These are phyloP conservation scores for Phytophthora colocasiae DNA, from an alignment of 352 stramenopile species.

Conservation along the genomic window DNA sequence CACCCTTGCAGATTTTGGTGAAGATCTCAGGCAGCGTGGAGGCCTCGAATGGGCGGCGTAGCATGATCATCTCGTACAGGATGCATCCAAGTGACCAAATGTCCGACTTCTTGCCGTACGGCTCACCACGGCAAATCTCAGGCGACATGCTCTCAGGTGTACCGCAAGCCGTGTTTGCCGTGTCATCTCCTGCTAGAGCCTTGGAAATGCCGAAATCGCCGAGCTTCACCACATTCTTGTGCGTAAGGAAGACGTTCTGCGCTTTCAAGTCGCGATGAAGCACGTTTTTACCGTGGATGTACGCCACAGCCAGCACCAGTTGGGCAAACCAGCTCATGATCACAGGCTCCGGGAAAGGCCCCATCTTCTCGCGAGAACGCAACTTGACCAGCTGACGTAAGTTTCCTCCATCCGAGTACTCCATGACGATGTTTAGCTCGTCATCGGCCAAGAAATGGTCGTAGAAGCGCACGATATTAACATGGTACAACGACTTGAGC, in stretches of 20 bases:
- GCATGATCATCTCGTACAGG: slow-evolving; percentile 92
- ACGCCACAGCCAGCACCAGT: slow-evolving; percentile 82
- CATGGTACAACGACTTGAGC: slow-evolving; percentile 90
- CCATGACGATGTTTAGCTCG: slow-evolving; percentile 92
- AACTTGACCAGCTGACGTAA: slow-evolving; percentile 86
- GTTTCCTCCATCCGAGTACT: slow-evolving; percentile 87
- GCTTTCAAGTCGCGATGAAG: slow-evolving; percentile 90
- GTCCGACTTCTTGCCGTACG: slow-evolving; percentile 91
- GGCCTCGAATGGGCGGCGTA: slow-evolving; percentile 85
- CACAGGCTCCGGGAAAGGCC: slow-evolving; percentile 81
- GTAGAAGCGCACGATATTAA: slow-evolving; percentile 92
- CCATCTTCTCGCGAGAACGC: slow-evolving; percentile 79
- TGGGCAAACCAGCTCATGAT: slow-evolving; percentile 92
- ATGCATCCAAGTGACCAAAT: slow-evolving; percentile 92
- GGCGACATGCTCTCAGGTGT: slow-evolving; percentile 91
- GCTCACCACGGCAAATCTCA: slow-evolving; percentile 88
- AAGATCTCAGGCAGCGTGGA: slow-evolving; percentile 87
- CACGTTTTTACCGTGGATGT: slow-evolving; percentile 92
- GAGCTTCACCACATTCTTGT: slow-evolving; percentile 89
- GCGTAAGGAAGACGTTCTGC: slow-evolving; percentile 89
- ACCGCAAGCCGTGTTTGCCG: slow-evolving; percentile 82
- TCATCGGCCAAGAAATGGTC: slow-evolving; percentile 89
- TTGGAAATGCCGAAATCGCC: slow-evolving; percentile 92
- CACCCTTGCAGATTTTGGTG: slow-evolving; percentile 89
- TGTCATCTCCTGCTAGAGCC: slow-evolving; percentile 79